phyloP scores from a whole-genome alignment of 306 rosid species.

The Vigna angularis region DNA sequence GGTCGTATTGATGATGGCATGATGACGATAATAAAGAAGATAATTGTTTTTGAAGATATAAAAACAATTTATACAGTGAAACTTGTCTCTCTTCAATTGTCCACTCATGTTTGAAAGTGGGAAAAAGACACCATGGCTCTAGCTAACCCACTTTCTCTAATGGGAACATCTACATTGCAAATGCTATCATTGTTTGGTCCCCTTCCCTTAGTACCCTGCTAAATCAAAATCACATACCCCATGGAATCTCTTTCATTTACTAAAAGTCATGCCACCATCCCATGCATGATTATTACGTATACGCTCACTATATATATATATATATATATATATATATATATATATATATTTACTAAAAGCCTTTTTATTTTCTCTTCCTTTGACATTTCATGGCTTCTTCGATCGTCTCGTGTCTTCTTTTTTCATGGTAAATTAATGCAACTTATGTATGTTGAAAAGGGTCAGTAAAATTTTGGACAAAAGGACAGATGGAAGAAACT shows the following conservation, averaged over 20 bases:
- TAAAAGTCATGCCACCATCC: constrained; percentile 58
- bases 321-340: too few species aligned
- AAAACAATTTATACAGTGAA: background rate
- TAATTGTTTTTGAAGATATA: background rate
- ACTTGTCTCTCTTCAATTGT: constrained; percentile 45
- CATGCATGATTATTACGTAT: constrained; percentile 90
- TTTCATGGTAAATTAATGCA: background rate
- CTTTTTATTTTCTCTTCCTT: background rate
- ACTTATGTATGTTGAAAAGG: background rate
- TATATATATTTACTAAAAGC: background rate
- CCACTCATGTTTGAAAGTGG: constrained; percentile 63
- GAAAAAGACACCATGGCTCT: constrained; percentile 60
- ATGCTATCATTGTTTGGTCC: constrained; percentile 71
- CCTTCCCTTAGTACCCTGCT: constrained; percentile 55
- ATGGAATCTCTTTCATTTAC: constrained; percentile 51
- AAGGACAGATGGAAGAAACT: constrained; percentile 35
- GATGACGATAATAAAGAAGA: constrained; percentile 66
- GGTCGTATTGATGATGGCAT: constrained; percentile 75
- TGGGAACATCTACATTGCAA: constrained; percentile 66
- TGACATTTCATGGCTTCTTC: background rate
- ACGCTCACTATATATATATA: too few species aligned
- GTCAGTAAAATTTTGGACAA: constrained; percentile 8
- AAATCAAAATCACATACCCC: constrained; percentile 48
- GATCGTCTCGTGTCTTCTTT: background rate
- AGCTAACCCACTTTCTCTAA: constrained; percentile 70